These are phyloP conservation scores for Malbranchea cinnamomea DNA, from an alignment of 2,329 filamentous ascomycete species.

Conservation along the genomic window DNA sequence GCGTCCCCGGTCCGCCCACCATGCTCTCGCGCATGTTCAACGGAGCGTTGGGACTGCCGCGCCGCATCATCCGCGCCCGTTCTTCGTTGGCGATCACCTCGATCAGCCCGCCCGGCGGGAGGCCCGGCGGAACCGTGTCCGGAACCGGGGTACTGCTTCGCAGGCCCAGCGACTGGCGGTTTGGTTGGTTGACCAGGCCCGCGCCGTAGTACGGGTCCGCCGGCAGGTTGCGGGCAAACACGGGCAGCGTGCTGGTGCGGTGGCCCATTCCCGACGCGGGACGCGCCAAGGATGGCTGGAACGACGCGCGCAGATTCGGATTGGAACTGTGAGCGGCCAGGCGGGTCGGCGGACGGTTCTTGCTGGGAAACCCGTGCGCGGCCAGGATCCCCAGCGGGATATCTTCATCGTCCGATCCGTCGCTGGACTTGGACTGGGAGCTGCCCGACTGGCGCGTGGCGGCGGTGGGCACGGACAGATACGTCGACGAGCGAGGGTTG, in stretches of 20 bases:
- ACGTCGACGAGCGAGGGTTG: not conserved
- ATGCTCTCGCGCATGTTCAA: too few relatives aligned
- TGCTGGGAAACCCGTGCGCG: conserved; percentile 75
- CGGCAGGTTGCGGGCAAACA: conserved; percentile 69
- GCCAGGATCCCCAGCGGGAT: conserved; percentile 73
- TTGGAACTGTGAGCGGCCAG: conserved; percentile 52
- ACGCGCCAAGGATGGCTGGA: conserved; percentile 41
- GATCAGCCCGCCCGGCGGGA: conserved; percentile 63
- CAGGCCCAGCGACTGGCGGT: conserved; percentile 61
- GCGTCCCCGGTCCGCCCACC: conserved; percentile 18
- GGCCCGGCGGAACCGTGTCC: conserved; percentile 23
- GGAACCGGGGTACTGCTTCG: conserved; percentile 39
- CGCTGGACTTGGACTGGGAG: conserved; percentile 25
- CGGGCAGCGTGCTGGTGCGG: conserved; percentile 47
- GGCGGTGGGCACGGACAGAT: not conserved
- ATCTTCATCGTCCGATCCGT: conserved; percentile 70
- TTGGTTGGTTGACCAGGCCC: conserved; percentile 54
- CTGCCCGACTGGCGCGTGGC: too few relatives aligned
- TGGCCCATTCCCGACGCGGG: conserved; percentile 18
- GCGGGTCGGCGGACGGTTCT: conserved; percentile 57
- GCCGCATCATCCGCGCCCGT: conserved; percentile 57
- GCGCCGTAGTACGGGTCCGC: conserved; percentile 76
- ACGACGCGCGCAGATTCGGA: conserved; percentile 51
- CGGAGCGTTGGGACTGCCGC: conserved; percentile 61
- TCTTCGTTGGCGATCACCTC: conserved; percentile 82